Evolutionary conservation across 2,329 filamentous ascomycete species (phyloP).

Genomic region (Scedosporium apiospermum): DNA sequence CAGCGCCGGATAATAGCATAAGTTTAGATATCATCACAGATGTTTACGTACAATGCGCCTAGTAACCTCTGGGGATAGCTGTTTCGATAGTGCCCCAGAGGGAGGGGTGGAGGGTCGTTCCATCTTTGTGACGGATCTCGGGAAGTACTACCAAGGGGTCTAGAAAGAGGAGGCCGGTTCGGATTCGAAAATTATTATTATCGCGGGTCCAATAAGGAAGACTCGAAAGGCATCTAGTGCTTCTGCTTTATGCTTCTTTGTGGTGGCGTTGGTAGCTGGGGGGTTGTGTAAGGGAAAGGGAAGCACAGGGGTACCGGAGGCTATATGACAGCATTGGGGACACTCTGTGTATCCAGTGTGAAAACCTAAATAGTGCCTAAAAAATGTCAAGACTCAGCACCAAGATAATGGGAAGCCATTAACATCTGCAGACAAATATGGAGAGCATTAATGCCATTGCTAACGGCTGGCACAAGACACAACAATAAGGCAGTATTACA

Average conservation of each 20-base stretch:
- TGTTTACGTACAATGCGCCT: conserved; percentile 40
- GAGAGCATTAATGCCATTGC: too few relatives aligned
- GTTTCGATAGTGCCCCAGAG: conserved; percentile 19
- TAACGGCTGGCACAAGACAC: neutral
- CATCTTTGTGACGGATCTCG: conserved; percentile 25
- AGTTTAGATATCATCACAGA: conserved; percentile 2
- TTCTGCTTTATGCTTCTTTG: too few relatives aligned
- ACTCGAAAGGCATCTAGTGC: too few relatives aligned
- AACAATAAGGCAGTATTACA: neutral
- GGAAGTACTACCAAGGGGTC: neutral
- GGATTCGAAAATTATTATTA: too few relatives aligned
- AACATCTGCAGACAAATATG: too few relatives aligned
- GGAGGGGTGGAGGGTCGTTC: conserved; percentile 37
- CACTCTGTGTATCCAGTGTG: neutral
- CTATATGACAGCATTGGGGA: neutral
- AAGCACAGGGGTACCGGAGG: neutral
- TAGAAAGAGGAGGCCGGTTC: too few relatives aligned
- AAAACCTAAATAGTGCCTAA: neutral
- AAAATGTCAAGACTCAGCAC: neutral
- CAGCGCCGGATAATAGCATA: conserved; percentile 7
- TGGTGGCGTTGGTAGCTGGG: neutral
- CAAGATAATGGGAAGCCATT: too few relatives aligned
- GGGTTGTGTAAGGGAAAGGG: neutral
- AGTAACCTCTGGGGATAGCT: conserved; percentile 43
- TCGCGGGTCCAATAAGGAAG: too few relatives aligned